phyloP scores from a whole-genome alignment of 306 rosid genomes.

The Gastrolobium villosum region DNA sequence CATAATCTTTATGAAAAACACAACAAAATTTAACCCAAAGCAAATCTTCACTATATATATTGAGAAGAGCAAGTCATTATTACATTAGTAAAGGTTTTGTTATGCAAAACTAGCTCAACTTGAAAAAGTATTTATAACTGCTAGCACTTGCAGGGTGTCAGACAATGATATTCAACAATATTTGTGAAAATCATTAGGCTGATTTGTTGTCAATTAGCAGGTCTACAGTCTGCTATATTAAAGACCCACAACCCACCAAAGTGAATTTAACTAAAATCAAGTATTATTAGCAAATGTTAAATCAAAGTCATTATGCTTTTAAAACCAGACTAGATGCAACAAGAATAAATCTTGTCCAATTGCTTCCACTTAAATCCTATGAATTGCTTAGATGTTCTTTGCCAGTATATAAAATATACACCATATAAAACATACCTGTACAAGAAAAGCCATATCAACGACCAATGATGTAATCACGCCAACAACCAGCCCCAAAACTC shows the following conservation, averaged over 20 bases:
- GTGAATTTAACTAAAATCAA: conserved; percentile 34
- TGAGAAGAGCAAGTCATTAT: background rate
- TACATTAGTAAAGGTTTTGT: background rate
- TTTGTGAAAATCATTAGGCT: background rate
- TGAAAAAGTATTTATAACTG: conserved; percentile 8
- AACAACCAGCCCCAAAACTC: conserved; percentile 95
- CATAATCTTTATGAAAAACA: too few species aligned
- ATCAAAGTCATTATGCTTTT: conserved; percentile 24
- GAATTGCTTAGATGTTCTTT: conserved; percentile 22
- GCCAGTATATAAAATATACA: conserved; percentile 33
- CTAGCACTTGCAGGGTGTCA: conserved; percentile 12
- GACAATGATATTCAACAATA: conserved; percentile 1
- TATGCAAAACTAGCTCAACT: conserved; percentile 10
- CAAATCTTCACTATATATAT: background rate
- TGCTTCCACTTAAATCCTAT: conserved; percentile 16
- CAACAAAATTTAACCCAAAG: too few species aligned
- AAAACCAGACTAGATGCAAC: conserved; percentile 6
- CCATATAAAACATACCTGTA: conserved; percentile 72
- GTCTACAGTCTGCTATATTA: conserved; percentile 19
- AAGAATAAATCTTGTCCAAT: conserved; percentile 18
- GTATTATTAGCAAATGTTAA: conserved; percentile 25
- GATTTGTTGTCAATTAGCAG: background rate
- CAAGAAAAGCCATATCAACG: conserved; percentile 99
- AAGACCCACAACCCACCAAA: conserved; percentile 1
- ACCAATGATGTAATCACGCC: conserved; percentile 97